Evolutionary conservation across 106 monocot species (phyloP), one percentile per base, ranked within the genome.

Genomic region (Dendrobium chrysotoxum): DNA sequence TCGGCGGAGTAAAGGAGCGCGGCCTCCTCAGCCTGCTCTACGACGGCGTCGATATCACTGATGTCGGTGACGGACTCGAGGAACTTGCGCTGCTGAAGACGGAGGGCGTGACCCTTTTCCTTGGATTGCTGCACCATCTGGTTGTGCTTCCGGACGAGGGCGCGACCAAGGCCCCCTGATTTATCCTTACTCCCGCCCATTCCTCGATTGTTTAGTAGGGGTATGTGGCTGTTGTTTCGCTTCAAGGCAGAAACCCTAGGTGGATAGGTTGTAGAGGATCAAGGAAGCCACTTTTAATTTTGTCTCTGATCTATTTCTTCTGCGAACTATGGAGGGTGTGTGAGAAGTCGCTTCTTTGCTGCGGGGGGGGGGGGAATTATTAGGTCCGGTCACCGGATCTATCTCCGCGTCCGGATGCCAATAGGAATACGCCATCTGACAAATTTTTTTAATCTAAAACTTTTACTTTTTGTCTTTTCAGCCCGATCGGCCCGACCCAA

Each of bases 31-130:
- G 88, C 83, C 41, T 80, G 85, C 86, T 98, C 84, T 75, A 95
- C 47, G 70, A 95, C 82, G 64, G 94, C 89, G 31, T 98, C 97
- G 75, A 98, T 88, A 76, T 94, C 94, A 84, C 84, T 83, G 89
- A 91, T 84, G 7, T 98, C 97, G 75, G 86, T 98, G 82, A 89
- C 77, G 68, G 97, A 98, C 81, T 92, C 89, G 31, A 98, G 86
- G 23, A 81, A 75, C 45, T 71, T 74, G 12, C 81, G 81, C 50
- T 86, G 76, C 61, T 84, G 82, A 40, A 75, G 81, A 23, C 80
- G 80, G 15, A 89, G 73, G 42, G 85, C 85, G 15, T 64, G 86
- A 58, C 89, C 86, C 78, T 92, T 89, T 57, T 98, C 92, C 88
- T 89, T 92, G 55, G 86, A 67, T 79, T 92, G 71, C 79, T 44